Percentiles rank a stretch among this genome's conserved stretches.
Conservation (phyloP, 192 early-diverging fungal species). For the Podila clonocystis region DNA sequence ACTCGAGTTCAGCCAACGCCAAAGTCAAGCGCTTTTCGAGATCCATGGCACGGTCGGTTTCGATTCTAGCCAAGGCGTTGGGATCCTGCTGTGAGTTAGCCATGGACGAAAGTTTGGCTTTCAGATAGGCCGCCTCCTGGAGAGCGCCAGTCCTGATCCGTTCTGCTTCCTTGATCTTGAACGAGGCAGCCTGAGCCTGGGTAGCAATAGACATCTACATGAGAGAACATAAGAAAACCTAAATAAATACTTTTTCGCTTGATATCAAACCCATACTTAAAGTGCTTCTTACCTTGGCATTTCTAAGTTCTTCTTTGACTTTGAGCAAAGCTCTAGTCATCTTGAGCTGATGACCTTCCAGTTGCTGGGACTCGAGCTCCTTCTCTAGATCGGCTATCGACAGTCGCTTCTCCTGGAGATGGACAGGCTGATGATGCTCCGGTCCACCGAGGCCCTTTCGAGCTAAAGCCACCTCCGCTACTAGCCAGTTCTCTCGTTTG, state of each 20-base stretch:
- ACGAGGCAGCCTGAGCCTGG: slow-evolving; percentile 57
- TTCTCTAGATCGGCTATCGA: slow-evolving; percentile 35
- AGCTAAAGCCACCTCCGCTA: slow-evolving; percentile 36
- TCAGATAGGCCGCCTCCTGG: slow-evolving; percentile 65
- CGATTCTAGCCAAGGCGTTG: slow-evolving; percentile 48
- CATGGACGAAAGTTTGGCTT: slow-evolving; percentile 60
- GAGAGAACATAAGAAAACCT: not conserved
- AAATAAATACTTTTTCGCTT: not conserved
- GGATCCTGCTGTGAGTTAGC: slow-evolving; percentile 45
- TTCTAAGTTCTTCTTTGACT: slow-evolving; percentile 58
- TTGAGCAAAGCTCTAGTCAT: slow-evolving; percentile 55
- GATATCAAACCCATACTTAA: not conserved
- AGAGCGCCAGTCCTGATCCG: slow-evolving; percentile 61
- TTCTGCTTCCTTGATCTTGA: slow-evolving; percentile 60
- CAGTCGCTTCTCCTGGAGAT: slow-evolving; percentile 15
- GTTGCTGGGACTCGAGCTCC: slow-evolving; percentile 42
- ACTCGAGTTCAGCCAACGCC: slow-evolving; percentile 56
- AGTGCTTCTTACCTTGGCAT: slow-evolving; percentile 35
- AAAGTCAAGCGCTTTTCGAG: slow-evolving; percentile 58
- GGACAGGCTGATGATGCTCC: not conserved
- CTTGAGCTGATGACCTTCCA: slow-evolving; percentile 55
- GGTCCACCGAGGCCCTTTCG: slow-evolving; percentile 7
- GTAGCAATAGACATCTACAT: slow-evolving; percentile 50
- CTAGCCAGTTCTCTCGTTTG: slow-evolving; percentile 42
- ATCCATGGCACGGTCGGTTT: slow-evolving; percentile 55